Conservation (phyloP, 1,139 yeast species). For the Geotrichum klebahnii region DNA sequence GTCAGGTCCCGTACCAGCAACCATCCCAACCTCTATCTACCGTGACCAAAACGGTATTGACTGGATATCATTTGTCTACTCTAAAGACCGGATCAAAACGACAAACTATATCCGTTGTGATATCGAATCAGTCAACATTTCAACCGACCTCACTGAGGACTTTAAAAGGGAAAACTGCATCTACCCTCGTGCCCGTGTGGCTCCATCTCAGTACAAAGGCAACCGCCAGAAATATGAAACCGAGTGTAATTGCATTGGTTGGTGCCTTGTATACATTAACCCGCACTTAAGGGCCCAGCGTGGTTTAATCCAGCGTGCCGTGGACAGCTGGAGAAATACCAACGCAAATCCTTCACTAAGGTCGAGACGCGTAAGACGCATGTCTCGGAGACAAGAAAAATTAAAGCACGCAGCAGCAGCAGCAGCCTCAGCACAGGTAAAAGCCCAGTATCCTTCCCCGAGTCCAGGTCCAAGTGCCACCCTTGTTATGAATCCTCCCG, state of each 20-base stretch:
- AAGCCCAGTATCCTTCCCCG: not conserved
- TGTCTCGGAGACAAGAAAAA: conserved; percentile 20
- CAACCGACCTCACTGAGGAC: conserved; percentile 25
- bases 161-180: conserved; percentile 44
- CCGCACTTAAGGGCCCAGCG: conserved; percentile 43
- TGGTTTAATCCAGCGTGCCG: conserved; percentile 49
- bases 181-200: conserved; percentile 46
- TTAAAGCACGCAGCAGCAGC: conserved; percentile 3
- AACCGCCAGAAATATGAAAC: conserved; percentile 46
- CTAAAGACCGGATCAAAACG: conserved; percentile 35
- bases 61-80: conserved; percentile 40
- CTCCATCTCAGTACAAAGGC: conserved; percentile 43
- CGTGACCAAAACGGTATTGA: conserved; percentile 37
- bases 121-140: conserved; percentile 33
- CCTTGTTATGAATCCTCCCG: too few relatives aligned
- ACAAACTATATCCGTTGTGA: conserved; percentile 39
- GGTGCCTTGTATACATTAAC: conserved; percentile 44
- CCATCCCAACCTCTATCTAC: conserved; percentile 29
- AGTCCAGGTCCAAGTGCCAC: not conserved
- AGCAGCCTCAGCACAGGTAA: not conserved
- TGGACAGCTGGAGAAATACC: conserved; percentile 49
- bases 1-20: too few relatives aligned
- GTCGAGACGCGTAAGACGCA: conserved; percentile 43
- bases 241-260: conserved; percentile 47
- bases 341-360: conserved; percentile 43